These are phyloP conservation scores for Stephanodiscus triporus DNA, from an alignment of 108 stramenopile genomes.

Conservation along the genomic window DNA sequence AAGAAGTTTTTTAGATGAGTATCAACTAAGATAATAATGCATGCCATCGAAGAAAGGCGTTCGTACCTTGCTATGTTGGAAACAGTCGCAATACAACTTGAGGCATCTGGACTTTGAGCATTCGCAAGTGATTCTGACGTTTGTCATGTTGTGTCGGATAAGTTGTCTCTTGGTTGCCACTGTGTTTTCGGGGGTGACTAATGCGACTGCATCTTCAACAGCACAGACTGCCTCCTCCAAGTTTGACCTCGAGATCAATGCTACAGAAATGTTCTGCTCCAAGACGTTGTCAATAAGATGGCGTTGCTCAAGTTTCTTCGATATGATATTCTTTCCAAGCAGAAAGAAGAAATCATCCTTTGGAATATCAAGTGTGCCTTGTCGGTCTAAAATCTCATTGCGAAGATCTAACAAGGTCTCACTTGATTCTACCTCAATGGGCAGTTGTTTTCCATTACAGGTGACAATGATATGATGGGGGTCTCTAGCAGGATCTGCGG, in stretches of 20 bases:
- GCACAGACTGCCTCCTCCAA: not conserved
- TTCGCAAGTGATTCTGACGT: constrained; percentile 19
- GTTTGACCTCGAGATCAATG: not conserved
- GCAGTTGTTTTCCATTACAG: not conserved
- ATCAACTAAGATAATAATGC: not conserved
- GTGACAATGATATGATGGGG: not conserved
- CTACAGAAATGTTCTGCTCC: not conserved
- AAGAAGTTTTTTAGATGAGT: not conserved
- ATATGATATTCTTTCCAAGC: not conserved
- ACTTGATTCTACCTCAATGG: not conserved
- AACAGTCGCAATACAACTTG: constrained; percentile 75
- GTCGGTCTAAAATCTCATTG: not conserved
- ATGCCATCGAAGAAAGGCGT: too few species aligned
- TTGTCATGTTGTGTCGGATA: constrained; percentile 24
- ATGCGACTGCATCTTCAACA: not conserved
- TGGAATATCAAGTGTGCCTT: not conserved
- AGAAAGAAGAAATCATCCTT: not conserved
- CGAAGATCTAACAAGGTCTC: not conserved
- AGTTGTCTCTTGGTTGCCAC: constrained; percentile 2
- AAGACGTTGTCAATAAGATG: not conserved
- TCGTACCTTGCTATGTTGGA: constrained; percentile 42
- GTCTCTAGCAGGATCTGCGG: not conserved
- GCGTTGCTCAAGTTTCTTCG: not conserved
- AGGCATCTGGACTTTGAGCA: constrained; percentile 34
- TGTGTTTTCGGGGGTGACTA: not conserved